phyloP scores from a whole-genome alignment of 2,329 filamentous ascomycete species.

The Eutypa lata region DNA sequence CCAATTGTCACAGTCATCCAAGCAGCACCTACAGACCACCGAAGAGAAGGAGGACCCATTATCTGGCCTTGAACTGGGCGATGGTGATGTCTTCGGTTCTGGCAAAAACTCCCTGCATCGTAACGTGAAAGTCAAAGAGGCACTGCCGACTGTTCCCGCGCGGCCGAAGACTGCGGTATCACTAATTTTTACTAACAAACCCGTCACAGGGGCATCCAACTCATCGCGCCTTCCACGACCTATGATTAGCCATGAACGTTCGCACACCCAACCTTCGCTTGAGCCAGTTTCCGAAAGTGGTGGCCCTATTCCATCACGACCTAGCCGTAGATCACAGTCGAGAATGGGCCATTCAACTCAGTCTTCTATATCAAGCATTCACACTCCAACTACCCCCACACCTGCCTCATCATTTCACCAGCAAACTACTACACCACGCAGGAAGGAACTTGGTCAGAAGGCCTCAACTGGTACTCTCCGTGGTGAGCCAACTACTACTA shows the following conservation, averaged over 20 bases:
- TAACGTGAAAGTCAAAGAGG: conserved; percentile 83
- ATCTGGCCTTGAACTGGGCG: conserved; percentile 80
- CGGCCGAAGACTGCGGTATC: conserved; percentile 75
- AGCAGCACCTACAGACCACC: conserved; percentile 29
- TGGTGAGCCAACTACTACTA: conserved; percentile 62
- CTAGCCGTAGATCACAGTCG: conserved; percentile 61
- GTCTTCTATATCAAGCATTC: conserved; percentile 63
- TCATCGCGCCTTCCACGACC: conserved; percentile 84
- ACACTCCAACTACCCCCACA: conserved; percentile 58
- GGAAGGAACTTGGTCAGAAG: conserved; percentile 57
- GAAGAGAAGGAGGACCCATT: conserved; percentile 74
- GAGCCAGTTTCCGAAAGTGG: conserved; percentile 92
- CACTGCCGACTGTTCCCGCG: conserved; percentile 65
- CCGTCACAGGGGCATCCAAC: conserved; percentile 39
- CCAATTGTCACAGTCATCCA: conserved; percentile 22
- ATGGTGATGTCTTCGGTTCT: conserved; percentile 76
- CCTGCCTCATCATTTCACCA: conserved; percentile 47
- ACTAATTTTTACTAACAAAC: conserved; percentile 85
- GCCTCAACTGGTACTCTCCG: conserved; percentile 52
- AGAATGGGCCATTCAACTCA: conserved; percentile 67
- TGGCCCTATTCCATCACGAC: conserved; percentile 58
- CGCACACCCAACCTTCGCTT: conserved; percentile 68
- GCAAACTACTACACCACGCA: conserved; percentile 56
- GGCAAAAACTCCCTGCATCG: conserved; percentile 82
- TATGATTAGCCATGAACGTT: conserved; percentile 62